Base-by-base conservation (phyloP, 2,329 filamentous ascomycete genomes). In the Clonostachys byssicola region DNA sequence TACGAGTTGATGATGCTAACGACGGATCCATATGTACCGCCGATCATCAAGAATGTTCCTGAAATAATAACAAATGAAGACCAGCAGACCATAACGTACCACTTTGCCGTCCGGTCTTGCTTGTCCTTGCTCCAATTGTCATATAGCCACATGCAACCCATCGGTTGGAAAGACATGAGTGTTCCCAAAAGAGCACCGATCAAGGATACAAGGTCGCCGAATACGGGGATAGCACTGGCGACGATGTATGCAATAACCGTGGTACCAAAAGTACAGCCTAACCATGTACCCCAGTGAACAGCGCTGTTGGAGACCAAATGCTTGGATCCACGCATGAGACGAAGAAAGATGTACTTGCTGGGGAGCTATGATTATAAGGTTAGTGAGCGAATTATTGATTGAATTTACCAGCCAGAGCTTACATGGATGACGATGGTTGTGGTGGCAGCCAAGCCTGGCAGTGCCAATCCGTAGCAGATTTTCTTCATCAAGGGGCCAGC, bases 91-190 rank as follows among this genome's bases (percentile, higher is more conserved):
- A 18, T 30, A 9, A 30, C 14, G n/a, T 20, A 39, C 33, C 34
- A 36, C 34, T 45, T 45, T 14, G 23, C 23, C 9, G 40, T 34
- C 9, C 23, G 45, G 8, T 43, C 17, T 5, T 14, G 5, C 13
- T 42, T 46, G 3, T 18, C 40, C 12, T 23, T 30, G 10, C 18
- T 39, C 66, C 65, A 71, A 47, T 72, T 66, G 51, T 72, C 67
- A 43, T 70, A 69, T 2, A 72, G 49, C 69, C 68, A 72, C 67
- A 71, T 71, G 52, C 57, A 60, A 10, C 66, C 68, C 58, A 54
- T 51, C 2, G 56, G 52, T 44, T 56, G 54, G 47, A 20, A 56
- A 55, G 62, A 57, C 41, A 62, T 51, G 10, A 60, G 47, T 2
- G 57, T 57, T 9, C 56, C 57, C 6, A 61, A 52, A 2, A 62